Evolutionary conservation across 768 basidiomycete species (phyloP).

Genomic region (Lentinula aciculospora): DNA sequence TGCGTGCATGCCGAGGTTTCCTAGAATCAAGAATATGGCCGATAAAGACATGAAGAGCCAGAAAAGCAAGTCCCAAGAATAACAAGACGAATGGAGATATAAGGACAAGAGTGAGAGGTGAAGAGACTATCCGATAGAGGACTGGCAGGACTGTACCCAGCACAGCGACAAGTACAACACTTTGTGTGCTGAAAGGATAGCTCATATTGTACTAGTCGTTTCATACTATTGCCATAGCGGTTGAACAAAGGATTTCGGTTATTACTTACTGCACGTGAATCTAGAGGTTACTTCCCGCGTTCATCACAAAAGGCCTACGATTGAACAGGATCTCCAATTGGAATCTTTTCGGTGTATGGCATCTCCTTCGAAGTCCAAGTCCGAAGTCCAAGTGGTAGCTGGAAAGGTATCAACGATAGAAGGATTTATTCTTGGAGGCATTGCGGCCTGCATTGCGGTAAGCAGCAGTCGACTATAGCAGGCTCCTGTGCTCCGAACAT

Average conservation of each 20-base stretch:
- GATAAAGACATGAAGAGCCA: constrained; percentile 49
- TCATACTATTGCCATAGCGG: background rate
- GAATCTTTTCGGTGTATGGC: background rate
- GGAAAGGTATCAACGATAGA: constrained; percentile 56
- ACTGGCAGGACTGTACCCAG: constrained; percentile 54
- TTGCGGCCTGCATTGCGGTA: constrained; percentile 91
- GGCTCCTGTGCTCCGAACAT: constrained; percentile 1
- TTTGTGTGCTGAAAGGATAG: constrained; percentile 37
- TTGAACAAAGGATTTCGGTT: background rate
- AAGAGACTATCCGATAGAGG: constrained; percentile 51
- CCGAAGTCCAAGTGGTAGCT: constrained; percentile 16
- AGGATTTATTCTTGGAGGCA: constrained; percentile 83
- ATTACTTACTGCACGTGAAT: background rate
- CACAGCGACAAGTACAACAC: constrained; percentile 52
- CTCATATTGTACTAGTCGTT: constrained; percentile 18
- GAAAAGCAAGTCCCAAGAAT: constrained; percentile 41
- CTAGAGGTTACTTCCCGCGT: no score
- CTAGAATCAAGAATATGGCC: constrained; percentile 54
- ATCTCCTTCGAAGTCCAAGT: constrained; percentile 7
- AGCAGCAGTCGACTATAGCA: constrained; percentile 18
- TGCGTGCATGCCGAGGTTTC: constrained; percentile 17
- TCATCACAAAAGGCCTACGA: no score
- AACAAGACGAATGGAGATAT: constrained; percentile 56
- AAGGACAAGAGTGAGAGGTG: constrained; percentile 59
- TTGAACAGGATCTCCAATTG: background rate